phyloP scores from a whole-genome alignment of 1,139 yeast species.

The Lodderomyces beijingensis region DNA sequence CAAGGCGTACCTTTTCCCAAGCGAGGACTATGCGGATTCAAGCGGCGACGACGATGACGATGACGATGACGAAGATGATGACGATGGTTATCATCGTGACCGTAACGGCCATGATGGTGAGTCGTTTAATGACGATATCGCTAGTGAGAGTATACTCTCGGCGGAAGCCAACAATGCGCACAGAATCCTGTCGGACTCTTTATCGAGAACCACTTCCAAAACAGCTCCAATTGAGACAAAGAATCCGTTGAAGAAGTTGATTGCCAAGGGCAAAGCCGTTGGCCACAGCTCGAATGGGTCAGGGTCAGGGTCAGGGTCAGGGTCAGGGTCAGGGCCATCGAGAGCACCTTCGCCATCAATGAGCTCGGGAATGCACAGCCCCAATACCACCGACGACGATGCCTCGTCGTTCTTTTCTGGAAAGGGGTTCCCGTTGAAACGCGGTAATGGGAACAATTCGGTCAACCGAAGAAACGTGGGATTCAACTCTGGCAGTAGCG shows the following conservation, averaged over 20 bases:
- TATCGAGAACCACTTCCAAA: neutral
- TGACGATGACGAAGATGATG: constrained; percentile 1
- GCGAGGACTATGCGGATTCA: constrained; percentile 12
- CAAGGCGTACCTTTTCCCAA: constrained; percentile 64
- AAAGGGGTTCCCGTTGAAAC: too few relatives aligned
- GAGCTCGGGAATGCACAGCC: neutral
- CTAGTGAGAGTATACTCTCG: neutral
- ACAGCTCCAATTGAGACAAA: neutral
- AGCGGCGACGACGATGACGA: neutral
- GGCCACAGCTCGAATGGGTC: neutral
- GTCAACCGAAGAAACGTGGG: neutral
- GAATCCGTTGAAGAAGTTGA: neutral
- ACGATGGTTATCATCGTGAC: neutral
- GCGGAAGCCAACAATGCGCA: neutral
- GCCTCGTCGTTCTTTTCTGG: neutral
- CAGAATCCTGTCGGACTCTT: neutral
- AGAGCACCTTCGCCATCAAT: too few relatives aligned
- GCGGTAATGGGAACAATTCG: neutral
- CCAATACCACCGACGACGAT: neutral
- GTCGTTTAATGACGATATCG: too few relatives aligned
- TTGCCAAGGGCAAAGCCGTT: neutral
- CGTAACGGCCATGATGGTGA: too few relatives aligned
- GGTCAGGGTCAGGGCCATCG: too few relatives aligned
- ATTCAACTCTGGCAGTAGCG: neutral
- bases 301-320: neutral